These are phyloP conservation scores for Metschnikowia cerradonensis DNA, from an alignment of 805 yeast species.

Conservation along the genomic window DNA sequence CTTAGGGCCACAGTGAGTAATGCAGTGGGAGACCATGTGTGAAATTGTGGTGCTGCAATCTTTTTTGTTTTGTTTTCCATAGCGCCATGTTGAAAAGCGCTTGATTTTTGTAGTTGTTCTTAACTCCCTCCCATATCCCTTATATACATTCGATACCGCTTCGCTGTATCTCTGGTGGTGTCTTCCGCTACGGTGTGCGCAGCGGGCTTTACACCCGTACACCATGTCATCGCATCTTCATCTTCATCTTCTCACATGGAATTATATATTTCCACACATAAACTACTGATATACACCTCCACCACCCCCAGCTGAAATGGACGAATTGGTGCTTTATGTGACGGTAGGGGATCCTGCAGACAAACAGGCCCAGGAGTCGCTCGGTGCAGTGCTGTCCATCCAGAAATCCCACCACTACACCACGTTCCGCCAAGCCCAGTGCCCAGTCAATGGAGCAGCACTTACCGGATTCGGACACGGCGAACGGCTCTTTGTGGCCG, in stretches of 20 bases:
- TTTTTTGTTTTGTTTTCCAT: too few species aligned
- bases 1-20: too few species aligned
- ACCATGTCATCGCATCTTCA: neutral
- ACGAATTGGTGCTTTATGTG: conserved; percentile 47
- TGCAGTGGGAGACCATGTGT: too few species aligned
- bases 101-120: too few species aligned
- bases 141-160: too few species aligned
- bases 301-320: conserved; percentile 31
- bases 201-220: neutral
- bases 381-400: conserved; percentile 40
- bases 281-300: neutral
- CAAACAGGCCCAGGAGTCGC: conserved; percentile 41
- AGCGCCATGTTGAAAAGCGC: too few species aligned
- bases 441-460: conserved; percentile 43
- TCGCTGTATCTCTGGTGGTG: too few species aligned
- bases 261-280: neutral
- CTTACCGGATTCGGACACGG: conserved; percentile 45
- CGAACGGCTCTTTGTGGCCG: conserved; percentile 58
- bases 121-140: too few species aligned
- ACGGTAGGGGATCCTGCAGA: conserved; percentile 43
- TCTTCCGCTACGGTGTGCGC: too few species aligned
- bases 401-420: conserved; percentile 47
- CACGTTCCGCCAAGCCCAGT: conserved; percentile 51
- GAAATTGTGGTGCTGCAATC: too few species aligned
- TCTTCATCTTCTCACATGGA: neutral